Evolutionary conservation across 2,329 filamentous ascomycete species (phyloP).

Genomic region (Colletotrichum sansevieriae): DNA sequence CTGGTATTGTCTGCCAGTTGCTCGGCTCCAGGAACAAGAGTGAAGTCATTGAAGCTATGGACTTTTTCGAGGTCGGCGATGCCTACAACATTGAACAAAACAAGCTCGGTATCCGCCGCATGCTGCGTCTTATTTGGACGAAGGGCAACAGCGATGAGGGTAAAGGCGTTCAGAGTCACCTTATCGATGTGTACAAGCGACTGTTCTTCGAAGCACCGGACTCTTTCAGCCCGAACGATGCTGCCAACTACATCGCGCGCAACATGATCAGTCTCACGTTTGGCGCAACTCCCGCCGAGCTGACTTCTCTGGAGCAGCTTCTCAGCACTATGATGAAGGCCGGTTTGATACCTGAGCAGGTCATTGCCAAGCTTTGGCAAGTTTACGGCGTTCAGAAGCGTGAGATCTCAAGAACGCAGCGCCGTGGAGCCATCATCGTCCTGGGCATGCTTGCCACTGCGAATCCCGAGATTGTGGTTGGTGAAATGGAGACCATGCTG

Average conservation of each 20-base stretch:
- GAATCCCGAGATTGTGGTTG: conserved; percentile 91
- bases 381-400: conserved; percentile 95
- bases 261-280: conserved; percentile 99
- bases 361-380: conserved; percentile 95
- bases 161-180: conserved; percentile 95
- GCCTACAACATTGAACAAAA: conserved; percentile 97
- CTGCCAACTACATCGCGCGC: conserved; percentile 93
- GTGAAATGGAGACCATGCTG: conserved; percentile 95
- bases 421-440: conserved; percentile 94
- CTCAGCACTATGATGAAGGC: conserved; percentile 98
- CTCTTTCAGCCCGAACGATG: conserved; percentile 87
- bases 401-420: conserved; percentile 91
- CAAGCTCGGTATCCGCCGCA: conserved; percentile 90
- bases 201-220: conserved; percentile 97
- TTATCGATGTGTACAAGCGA: conserved; percentile 96
- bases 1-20: conserved; percentile 84
- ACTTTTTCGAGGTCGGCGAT: conserved; percentile 95
- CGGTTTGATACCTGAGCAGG: conserved; percentile 85
- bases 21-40: conserved; percentile 97
- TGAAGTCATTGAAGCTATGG: conserved; percentile 98
- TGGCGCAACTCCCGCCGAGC: conserved; percentile 91
- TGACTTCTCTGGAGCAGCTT: conserved; percentile 95
- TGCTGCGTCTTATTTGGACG: conserved; percentile 98
- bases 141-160: conserved; percentile 99
- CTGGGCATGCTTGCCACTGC: conserved; percentile 96